Percentiles rank a stretch among this genome's conserved stretches.
These are phyloP conservation scores for Ilex asprella DNA, from an alignment of 257 asterid species.

Conservation along the genomic window DNA sequence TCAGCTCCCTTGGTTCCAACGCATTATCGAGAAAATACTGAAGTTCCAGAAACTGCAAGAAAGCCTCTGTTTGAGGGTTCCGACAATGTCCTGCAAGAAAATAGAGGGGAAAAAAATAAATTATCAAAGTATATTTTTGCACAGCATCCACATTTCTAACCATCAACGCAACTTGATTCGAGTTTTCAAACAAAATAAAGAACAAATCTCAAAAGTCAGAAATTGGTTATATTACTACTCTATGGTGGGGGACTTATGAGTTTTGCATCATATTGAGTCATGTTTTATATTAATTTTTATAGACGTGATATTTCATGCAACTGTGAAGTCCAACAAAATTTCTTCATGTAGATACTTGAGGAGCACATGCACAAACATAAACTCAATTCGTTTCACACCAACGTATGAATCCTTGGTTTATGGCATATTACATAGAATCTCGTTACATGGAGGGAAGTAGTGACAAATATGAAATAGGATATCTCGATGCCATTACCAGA, in stretches of 20 bases:
- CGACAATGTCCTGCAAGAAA: conserved; percentile 46
- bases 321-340: no score
- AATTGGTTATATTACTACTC: not conserved
- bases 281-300: not conserved
- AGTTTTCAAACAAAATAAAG: not conserved
- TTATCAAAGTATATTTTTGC: not conserved
- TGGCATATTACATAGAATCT: not conserved
- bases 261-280: no score
- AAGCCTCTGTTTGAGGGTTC: conserved; percentile 83
- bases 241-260: not conserved
- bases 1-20: conserved; percentile 19
- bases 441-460: not conserved
- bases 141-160: no score
- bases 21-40: conserved; percentile 54
- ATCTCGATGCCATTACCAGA: conserved; percentile 40
- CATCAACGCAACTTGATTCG: no score
- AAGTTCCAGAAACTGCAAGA: conserved; percentile 67
- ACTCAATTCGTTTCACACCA: not conserved
- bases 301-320: no score
- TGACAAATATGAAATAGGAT: not conserved
- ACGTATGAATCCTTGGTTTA: not conserved
- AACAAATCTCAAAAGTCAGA: not conserved
- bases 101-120: conserved; percentile 9
- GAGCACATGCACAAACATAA: not conserved
- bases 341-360: no score